These are phyloP conservation scores for Pseudogymnoascus sp. DNA, from an alignment of 2,329 filamentous ascomycete genomes.

Conservation along the genomic window DNA sequence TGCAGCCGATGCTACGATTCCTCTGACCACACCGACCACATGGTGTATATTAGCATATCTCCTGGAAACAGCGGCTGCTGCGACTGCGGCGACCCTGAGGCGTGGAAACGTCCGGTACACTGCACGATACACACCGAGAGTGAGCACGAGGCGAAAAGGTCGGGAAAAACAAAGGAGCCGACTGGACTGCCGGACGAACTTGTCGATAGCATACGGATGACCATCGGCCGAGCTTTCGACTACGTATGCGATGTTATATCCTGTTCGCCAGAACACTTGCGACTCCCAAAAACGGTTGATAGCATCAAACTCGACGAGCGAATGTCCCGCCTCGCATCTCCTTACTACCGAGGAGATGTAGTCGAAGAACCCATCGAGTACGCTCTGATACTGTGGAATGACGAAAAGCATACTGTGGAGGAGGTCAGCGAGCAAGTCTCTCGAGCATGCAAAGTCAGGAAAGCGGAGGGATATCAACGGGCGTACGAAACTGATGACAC, in stretches of 20 bases:
- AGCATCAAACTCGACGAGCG: constrained; percentile 76
- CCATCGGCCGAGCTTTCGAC: constrained; percentile 76
- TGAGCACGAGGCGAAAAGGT: constrained; percentile 37
- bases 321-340: constrained; percentile 65
- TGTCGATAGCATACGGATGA: constrained; percentile 70
- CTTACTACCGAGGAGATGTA: constrained; percentile 64
- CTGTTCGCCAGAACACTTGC: constrained; percentile 91
- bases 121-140: constrained; percentile 84
- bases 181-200: constrained; percentile 65
- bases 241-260: constrained; percentile 98
- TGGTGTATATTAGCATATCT: constrained; percentile 81
- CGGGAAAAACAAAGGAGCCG: constrained; percentile 53
- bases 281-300: constrained; percentile 73
- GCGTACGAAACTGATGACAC: constrained; percentile 86
- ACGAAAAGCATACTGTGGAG: constrained; percentile 93
- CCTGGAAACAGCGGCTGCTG: constrained; percentile 92
- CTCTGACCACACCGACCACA: constrained; percentile 89
- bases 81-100: constrained; percentile 93
- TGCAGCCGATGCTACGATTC: constrained; percentile 92
- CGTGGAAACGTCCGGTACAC: constrained; percentile 79
- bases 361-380: constrained; percentile 63
- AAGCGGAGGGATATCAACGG: constrained; percentile 60
- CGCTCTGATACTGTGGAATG: constrained; percentile 88
- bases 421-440: constrained; percentile 89
- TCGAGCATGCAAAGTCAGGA: constrained; percentile 70